Evolutionary conservation across 2,329 filamentous ascomycete genomes (phyloP), one percentile per base, ranked within the genome.

Genomic region (Colletotrichum musae): DNA sequence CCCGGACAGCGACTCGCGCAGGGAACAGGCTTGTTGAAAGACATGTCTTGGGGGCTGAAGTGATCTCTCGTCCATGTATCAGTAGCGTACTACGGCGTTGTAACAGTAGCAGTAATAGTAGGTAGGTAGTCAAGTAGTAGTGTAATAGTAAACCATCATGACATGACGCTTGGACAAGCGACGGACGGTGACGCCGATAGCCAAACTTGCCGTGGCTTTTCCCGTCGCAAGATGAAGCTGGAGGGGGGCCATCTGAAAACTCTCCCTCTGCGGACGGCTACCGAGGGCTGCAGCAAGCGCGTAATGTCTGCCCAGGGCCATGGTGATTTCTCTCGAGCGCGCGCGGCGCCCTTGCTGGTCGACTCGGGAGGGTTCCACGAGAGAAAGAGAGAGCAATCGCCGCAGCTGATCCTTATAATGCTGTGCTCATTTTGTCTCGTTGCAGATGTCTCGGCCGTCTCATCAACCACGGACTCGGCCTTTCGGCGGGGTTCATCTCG

Each of bases 1-100:
- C 51, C 69, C 69, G 69, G 69, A 58, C 62, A 66, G n/a, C 52
- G 63, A 61, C 54, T n/a, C 60, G 32, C 16, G 69, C 66, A 71
- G 69, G 69, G 66, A 66, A 53, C 69, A 62, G 57, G 66, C 65
- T 56, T 57, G 21, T 56, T 57, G 28, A 41, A 58, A 61, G 41
- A 32, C 36, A 18, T 45, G 43, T 43, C 21, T 47, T 59, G 47
- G 48, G 48, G 36, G 45, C 36, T 64, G 43, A 58, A 43, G 69
- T 56, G 32, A 47, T 24, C 52, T 28, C 32, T 36, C 32, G 32
- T 36, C 32, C 32, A 10, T 36, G 32, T 36, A 36, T 7, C 10
- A 10, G 7, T 36, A 36, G 32, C 10, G 2, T 36, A 10, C 32
- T 36, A 36, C 7, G 7, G 32, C 10, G 10, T 10, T 36, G 32